Evolutionary conservation across 768 basidiomycete species (phyloP), one percentile per base, ranked within the genome.

Genomic region (Hygrophoropsis aurantiaca): DNA sequence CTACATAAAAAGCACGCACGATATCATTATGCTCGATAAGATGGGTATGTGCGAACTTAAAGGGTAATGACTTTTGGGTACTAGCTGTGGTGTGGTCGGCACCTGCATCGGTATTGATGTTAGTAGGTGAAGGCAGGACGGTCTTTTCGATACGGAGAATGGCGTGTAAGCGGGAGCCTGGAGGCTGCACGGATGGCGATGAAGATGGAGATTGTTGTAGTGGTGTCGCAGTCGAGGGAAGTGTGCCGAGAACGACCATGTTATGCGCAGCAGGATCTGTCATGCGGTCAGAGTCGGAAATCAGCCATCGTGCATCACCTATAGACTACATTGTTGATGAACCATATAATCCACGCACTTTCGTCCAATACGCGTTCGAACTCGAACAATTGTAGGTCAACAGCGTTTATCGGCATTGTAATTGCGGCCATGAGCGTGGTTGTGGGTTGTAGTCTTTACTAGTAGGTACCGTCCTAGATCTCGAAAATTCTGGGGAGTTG

Each of bases 81-180:
- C n/a, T n/a, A n/a, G n/a, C n/a, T n/a, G n/a, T n/a, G n/a, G n/a
- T n/a, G n/a, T n/a, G n/a, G n/a, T n/a, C n/a, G n/a, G n/a, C n/a
- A n/a, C n/a, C n/a, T n/a, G n/a, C n/a, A n/a, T n/a, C n/a, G n/a
- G n/a, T n/a, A n/a, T n/a, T n/a, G n/a, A n/a, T n/a, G 19, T 67
- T 73, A 16, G 69, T 57, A 6, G 71, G 62, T 7, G 72, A 49
- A n/a, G 79, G 68, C 47, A 94, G 72, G 2, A 86, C 77, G 0
- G 85, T 85, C 60, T 84, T 90, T 62, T 92, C 87, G 32, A 94
- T 69, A 30, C 84, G 79, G n/a, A 94, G 58, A 51, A 94, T 84
- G 3, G 87, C 82, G 25, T 72, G 71, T 2, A 73, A 64, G n/a
- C 68, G 62, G 1, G 48, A 44, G 15, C 32, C 57, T 30, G 35